A percentile compares a stretch with the other conserved stretches of the same genome.
phyloP scores from a whole-genome alignment of 2,329 filamentous ascomycete genomes.

The Colletotrichum sp. region DNA sequence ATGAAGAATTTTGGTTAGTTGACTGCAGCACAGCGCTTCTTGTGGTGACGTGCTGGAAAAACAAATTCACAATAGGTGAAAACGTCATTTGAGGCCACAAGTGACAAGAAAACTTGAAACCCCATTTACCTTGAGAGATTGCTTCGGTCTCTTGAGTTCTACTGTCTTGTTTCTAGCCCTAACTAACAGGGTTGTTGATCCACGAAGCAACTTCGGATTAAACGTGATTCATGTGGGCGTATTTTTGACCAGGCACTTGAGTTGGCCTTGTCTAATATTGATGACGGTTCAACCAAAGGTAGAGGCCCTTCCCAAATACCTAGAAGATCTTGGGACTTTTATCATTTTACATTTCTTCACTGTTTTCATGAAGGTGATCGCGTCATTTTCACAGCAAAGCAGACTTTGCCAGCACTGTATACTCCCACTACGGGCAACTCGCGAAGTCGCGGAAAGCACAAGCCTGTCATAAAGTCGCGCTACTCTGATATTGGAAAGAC shows the following conservation, averaged over 20 bases:
- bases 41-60: neutral
- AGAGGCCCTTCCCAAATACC: neutral
- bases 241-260: neutral
- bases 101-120: neutral
- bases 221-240: neutral
- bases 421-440: neutral
- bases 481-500: neutral
- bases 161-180: neutral
- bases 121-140: neutral
- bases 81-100: neutral
- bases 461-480: accelerated
- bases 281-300: neutral
- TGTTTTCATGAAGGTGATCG: neutral
- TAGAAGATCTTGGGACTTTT: neutral
- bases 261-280: neutral
- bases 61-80: neutral
- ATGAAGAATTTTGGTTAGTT: neutral
- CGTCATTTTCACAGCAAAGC: neutral
- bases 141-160: neutral
- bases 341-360: neutral
- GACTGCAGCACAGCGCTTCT: neutral
- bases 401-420: neutral
- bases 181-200: neutral
- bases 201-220: neutral
- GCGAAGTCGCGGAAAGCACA: neutral